Conservation (phyloP, 257 asterid genomes). For the Gentiana dahurica region DNA sequence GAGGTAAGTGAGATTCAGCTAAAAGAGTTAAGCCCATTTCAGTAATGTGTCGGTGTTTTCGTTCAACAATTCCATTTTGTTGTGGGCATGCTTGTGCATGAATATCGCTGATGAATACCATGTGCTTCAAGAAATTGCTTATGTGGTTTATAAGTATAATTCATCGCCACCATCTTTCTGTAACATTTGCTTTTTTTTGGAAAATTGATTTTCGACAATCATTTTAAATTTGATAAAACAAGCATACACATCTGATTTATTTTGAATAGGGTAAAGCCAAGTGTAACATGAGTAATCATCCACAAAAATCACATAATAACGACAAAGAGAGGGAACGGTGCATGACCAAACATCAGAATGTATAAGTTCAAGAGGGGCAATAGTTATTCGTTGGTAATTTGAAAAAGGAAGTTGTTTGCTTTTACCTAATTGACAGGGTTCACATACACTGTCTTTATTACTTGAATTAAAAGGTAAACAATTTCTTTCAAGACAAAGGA, state of each 20-base stretch:
- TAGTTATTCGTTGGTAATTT: too few species aligned
- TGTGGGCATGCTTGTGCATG: not conserved
- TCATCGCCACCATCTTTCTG: slow-evolving; percentile 2
- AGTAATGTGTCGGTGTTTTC: not conserved
- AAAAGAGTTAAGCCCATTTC: not conserved
- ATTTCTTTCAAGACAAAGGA: not conserved
- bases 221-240: too few species aligned
- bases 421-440: too few species aligned
- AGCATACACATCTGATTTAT: not conserved
- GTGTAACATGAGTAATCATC: too few species aligned
- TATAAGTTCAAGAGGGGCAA: not conserved
- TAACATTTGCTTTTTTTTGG: not conserved
- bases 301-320: too few species aligned
- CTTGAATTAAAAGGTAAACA: too few species aligned
- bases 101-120: not conserved
- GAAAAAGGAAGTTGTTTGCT: too few species aligned
- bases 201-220: not conserved
- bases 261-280: not conserved
- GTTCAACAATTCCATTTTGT: not conserved
- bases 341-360: slow-evolving; percentile 2
- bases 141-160: not conserved
- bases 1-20: not conserved
- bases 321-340: not conserved
- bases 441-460: too few species aligned
- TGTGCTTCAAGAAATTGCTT: not conserved